Base-by-base conservation (phyloP, 306 rosid genomes). In the Citrullus colocynthis region DNA sequence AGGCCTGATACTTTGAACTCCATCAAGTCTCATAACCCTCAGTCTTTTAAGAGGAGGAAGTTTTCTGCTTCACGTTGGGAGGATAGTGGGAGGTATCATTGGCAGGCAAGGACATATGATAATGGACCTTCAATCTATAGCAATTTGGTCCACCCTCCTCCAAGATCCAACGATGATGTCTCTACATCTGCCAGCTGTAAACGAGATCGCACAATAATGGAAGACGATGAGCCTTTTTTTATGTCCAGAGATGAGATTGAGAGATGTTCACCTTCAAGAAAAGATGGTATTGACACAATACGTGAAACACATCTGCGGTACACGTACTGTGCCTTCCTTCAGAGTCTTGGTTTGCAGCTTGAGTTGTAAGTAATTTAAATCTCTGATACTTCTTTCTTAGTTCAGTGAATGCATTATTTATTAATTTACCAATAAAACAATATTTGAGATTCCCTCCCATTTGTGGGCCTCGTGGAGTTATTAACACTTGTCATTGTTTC, bases 161-260 rank as follows among this genome's bases (percentile, higher is more conserved):
- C 80, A 52, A 83, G 92, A 80, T 83, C 87, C 78, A 83, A 76
- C 37, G 85, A 83, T 2, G 88, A 85, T 80, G 82, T 87, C 74
- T 84, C 87, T 67, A 85, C 87, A 24, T 81, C 92, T 66, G 72
- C 88, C 60, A 79, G 80, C 54, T 74, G 86, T 82, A 92, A 95
- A 84, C 88, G 84, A 20, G 91, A 83, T 69, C 80, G 76, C 78
- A 80, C 93, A 21, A 78, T 81, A 65, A 89, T 90, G 81, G 97
- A 89, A 45, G 96, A 95, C 42, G 99, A 92, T 52, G 89, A 85
- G 62, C 89, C 88, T 3, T 64, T 82, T 71, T 91, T 92, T 74
- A 77, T 95, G 99, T 92, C 99, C 9, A 91, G 97, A 85, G 97
- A 89, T 79, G 98, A 92, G 87, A 92, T 95, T 80, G 99, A 95